Evolutionary conservation across 2,329 filamentous ascomycete species (phyloP), one percentile per base, ranked within the genome.

Genomic region (Elsinoe perseae): DNA sequence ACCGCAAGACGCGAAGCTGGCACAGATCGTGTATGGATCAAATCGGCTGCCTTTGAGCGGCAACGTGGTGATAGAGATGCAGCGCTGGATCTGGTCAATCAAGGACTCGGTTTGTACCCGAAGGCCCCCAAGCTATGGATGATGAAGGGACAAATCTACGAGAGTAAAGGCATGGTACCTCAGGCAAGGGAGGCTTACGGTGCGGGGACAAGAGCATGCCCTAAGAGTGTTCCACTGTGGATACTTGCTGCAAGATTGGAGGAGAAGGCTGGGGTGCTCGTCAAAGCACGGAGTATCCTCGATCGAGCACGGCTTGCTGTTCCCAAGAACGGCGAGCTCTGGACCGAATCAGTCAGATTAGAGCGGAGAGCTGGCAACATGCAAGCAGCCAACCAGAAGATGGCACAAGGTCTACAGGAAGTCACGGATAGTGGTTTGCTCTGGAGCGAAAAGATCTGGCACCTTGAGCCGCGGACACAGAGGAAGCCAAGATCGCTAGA

Each of bases 141-240:
- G 87, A 88, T 95, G 76, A 98, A 98, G 73, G 93, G 95, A 0
- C 93, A 98, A 68, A 93, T 97, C 60, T 98, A 98, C 76, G 87
- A 96, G 67, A 80, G 84, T 42, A 80, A 90, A 46, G 84, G 81
- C 64, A 90, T 89, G 73, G 74, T 86, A 12, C 84, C 86, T 0
- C 87, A 93, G 70, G 93, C 93, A 2, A 83, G 93, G 46, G 90
- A 97, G 69, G 90, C 92, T 0, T 97, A 93, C 71, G 83, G 82
- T 58, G 86, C 88, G 3, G 93, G 93, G 32, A 95, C 92, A 38
- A 87, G 93, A 65, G 88, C 89, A 0, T 92, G 89, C 56, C 83
- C 91, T 2, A 84, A 84, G 60, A 92, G 89, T 0, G 85, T 95
- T 0, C 82, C 90, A 1, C 78, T 98, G 2, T 98, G 91, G 88